Base-by-base conservation (phyloP, 2,329 filamentous ascomycete species). In the Calonectria hongkongensis region DNA sequence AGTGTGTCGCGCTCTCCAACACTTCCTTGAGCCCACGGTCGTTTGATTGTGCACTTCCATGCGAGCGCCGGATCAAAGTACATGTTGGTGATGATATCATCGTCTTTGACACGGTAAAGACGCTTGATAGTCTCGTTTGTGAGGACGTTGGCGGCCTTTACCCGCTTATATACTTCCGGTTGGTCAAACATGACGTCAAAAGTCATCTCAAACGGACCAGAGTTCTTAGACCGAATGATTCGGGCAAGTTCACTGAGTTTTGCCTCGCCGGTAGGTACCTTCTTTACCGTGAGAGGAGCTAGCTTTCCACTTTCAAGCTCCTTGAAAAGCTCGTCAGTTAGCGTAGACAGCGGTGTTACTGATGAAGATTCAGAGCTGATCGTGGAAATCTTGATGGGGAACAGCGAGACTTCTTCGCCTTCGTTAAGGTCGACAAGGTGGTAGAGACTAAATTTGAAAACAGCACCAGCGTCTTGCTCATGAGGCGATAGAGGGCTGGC, bases 151-250 rank as follows among this genome's bases (percentile, higher is more conserved):
- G 85, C 80, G 0, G 76, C 66, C 64, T 85, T 85, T 21, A 88
- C 82, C 5, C 75, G 70, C 1, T 81, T 33, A 67, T 86, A 89
- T 0, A 79, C 79, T 0, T 76, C 79, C 4, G 73, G 62, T 1
- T 82, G 75, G 4, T 81, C 82, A 74, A 90, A 90, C 80, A 90
- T 86, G 56, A 88, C 82, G 70, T 90, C 88, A 25, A 89, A 83
- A 0, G 88, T 89, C 51, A 89, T 79, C 76, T 89, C 87, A 68
- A 84, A 89, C 0, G 88, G 88, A 0, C 88, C 88, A 0, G 87
- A 82, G 68, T 89, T 89, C 77, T 89, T 90, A 12, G 85, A 87
- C 0, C 88, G 84, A 2, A 89, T 77, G 3, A 88, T 82, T 2
- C 80, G 79, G 0, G 87, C 85, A 6, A 88, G 64, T 16, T 75